Evolutionary conservation across 345 rosid genomes (phyloP), one percentile per base, ranked within the genome.

Genomic region (Gossypium rotundifolium): DNA sequence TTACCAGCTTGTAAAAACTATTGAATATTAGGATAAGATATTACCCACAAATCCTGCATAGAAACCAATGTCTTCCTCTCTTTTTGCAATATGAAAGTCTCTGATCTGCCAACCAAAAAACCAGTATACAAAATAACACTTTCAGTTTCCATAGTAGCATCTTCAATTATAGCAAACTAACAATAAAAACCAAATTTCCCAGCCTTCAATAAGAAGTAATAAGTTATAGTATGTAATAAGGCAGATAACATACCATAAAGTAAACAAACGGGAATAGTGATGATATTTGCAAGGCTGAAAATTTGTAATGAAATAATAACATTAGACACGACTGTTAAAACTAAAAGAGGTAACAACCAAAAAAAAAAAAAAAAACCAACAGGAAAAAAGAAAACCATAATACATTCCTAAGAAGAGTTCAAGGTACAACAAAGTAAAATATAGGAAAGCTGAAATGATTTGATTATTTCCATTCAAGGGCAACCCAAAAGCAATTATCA

Each of bases 221-320:
- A 33, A 62, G 22, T 33, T 33, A 4, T 4, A 33, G 38, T 33
- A 7, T 3, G 16, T 62, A 16, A 9, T 18, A 25, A 42, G 48
- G 4, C 29, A 65, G 66, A 4, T 44, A 61, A 63, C 87, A 77
- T 83, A 91, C 97, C 92, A 90, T 90, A 83, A 87, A 92, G 83
- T 92, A 92, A 7, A 90, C 83, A 81, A 88, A 92, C 7, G 97
- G 97, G 71, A 92, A 92, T 4, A 92, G 90, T 17, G 93, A 90
- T 20, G 95, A 82, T 75, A 80, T 88, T 7, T 88, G 96, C 83
- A 92, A 78, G 81, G 93, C 96, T 92, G 97, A 82, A 80, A 70
- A 63, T 51, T 18, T 11, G 5, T 42, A 65, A 40, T 65, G 38
- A 33, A 80, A 25, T 40, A 45, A 29, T 33, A 51, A 62, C 62